Conservation (phyloP, 2,329 filamentous ascomycete species). For the Berkeleyomyces basicola region DNA sequence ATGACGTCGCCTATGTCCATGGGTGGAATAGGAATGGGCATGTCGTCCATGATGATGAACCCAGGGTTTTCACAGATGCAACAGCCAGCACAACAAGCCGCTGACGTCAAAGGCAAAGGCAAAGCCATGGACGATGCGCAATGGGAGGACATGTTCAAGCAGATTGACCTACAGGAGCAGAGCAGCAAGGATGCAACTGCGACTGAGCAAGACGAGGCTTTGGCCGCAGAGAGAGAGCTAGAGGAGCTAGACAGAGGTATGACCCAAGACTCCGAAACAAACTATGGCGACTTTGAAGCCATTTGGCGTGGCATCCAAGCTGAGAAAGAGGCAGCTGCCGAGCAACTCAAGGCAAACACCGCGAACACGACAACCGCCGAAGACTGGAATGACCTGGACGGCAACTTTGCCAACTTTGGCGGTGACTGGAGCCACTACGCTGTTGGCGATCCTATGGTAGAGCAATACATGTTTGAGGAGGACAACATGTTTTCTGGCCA, state of each 20-base stretch:
- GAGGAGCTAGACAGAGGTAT: conserved; percentile 62
- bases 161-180: conserved; percentile 46
- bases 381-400: conserved; percentile 47
- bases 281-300: conserved; percentile 75
- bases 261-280: conserved; percentile 41
- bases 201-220: conserved; percentile 26
- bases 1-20: conserved; percentile 38
- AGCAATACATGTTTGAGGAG: conserved; percentile 87
- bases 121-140: conserved; percentile 86
- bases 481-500: conserved; percentile 78
- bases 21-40: conserved; percentile 39
- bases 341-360: conserved; percentile 11
- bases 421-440: conserved; percentile 49
- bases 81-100: conserved; percentile 29
- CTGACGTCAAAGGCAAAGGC: conserved; percentile 59
- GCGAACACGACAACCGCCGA: conserved; percentile 33
- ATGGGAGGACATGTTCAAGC: conserved; percentile 93
- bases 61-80: conserved; percentile 12
- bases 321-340: conserved; percentile 27
- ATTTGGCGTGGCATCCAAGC: conserved; percentile 73
- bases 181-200: conserved; percentile 35
- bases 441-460: conserved; percentile 55
- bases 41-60: conserved; percentile 43
- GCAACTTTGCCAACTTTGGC: conserved; percentile 42
- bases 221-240: conserved; percentile 43